These are phyloP conservation scores for Plasmodium fragile DNA, from an alignment of 169 alveolate species.

Conservation along the genomic window DNA sequence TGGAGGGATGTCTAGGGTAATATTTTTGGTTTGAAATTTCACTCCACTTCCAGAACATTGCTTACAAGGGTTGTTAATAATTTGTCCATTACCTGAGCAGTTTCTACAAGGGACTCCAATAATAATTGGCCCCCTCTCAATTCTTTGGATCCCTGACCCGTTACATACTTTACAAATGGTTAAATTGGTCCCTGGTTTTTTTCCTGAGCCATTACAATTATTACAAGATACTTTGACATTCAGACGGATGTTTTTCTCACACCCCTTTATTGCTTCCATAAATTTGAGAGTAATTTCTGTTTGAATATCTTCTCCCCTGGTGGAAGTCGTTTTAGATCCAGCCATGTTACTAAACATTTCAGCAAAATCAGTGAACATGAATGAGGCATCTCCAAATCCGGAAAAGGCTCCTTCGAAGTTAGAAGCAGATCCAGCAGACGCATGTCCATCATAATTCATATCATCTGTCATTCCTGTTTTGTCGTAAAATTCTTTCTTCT, in stretches of 20 bases:
- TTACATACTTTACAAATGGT: constrained; percentile 88
- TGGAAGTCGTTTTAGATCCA: constrained; percentile 78
- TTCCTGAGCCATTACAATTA: constrained; percentile 88
- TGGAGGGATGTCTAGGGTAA: constrained; percentile 86
- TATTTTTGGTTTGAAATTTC: constrained; percentile 86
- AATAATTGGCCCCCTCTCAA: constrained; percentile 90
- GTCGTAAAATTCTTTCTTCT: constrained; percentile 91
- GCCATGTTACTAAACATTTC: constrained; percentile 90
- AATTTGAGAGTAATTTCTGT: constrained; percentile 85
- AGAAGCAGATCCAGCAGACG: constrained; percentile 52
- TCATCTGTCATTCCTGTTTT: constrained; percentile 92
- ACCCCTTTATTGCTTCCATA: constrained; percentile 92
- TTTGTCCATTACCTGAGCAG: constrained; percentile 90
- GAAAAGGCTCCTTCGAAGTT: constrained; percentile 81
- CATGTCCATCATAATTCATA: constrained; percentile 74
- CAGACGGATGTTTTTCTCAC: constrained; percentile 83
- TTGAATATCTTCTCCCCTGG: constrained; percentile 89
- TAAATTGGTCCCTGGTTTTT: constrained; percentile 83
- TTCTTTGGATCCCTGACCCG: constrained; percentile 89
- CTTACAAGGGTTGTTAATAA: constrained; percentile 87
- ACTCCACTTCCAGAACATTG: constrained; percentile 90
- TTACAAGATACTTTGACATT: constrained; percentile 87
- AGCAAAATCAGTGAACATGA: constrained; percentile 90
- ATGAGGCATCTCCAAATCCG: constrained; percentile 88
- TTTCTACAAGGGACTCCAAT: constrained; percentile 90